Evolutionary conservation across 805 yeast species (phyloP), one percentile per base, ranked within the genome.

Genomic region (Tetrapisispora taiwanensis): DNA sequence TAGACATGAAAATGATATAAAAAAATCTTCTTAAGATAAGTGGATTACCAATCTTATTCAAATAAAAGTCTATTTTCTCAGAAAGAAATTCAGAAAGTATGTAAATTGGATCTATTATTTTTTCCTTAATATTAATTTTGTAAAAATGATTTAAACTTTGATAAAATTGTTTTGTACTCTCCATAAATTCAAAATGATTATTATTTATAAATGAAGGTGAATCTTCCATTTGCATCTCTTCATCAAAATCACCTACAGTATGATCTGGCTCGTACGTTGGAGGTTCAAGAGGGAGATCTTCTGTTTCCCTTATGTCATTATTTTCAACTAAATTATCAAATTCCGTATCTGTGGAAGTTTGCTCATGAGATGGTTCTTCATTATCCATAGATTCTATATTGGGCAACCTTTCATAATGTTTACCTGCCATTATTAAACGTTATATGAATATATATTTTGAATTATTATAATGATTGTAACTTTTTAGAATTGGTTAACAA

Each of bases 41-140:
- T 4, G 96, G 96, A 57, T 89, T 87, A 4, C 96, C 95, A n/a
- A 84, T 52, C 47, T 75, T 74, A 17, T 79, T 69, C 12, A 90
- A 62, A 24, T 70, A 62, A 27, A 67, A 62, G 52, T 89, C 95
- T 43, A 77, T 65, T 42, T 72, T 70, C 33, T 66, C 62, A 43
- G 63, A 55, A 9, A 65, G 3, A 14, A 52, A 48, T 7, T 55
- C 48, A 51, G 68, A 67, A 1, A 66, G 38, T 36, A 64, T 67
- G 1, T 69, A 73, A 12, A 75, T 53, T 0, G 81, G 81, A 47
- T 74, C 78, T 33, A 75, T 53, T 4, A 73, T 52, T 13, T 62
- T 60, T 32, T 65, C 47, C 42, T 56, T 56, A 40, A 67, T 47
- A n/a, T 47, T 50, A 12, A 41, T 47, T 39, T 50, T 50, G 32